Conservation (phyloP, 2,329 filamentous ascomycete genomes). For the Diaporthe destruens region DNA sequence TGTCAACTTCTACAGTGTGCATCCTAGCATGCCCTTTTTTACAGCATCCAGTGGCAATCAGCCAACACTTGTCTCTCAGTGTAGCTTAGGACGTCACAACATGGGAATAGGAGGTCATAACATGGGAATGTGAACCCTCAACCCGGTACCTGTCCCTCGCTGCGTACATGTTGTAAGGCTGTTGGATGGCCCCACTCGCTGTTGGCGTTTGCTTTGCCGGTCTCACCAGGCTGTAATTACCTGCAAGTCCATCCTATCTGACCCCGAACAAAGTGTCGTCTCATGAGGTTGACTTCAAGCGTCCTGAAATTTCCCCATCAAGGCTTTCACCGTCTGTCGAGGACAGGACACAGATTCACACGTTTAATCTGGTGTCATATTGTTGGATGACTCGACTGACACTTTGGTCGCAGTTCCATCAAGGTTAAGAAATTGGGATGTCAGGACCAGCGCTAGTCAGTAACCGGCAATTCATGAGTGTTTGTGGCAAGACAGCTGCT, state of each 20-base stretch:
- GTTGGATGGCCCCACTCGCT: rapidly evolving
- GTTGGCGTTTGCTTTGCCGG: background rate
- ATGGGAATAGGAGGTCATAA: too few species aligned
- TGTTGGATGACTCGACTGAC: constrained; percentile 4
- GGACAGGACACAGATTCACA: background rate
- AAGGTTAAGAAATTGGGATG: background rate
- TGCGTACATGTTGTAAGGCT: too few species aligned
- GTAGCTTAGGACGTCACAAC: too few species aligned
- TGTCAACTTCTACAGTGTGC: too few species aligned
- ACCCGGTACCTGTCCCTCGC: background rate
- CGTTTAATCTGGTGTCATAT: background rate
- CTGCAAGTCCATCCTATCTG: background rate
- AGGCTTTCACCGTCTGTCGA: background rate
- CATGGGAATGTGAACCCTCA: background rate
- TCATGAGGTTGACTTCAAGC: background rate
- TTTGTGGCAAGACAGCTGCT: background rate
- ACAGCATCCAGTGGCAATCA: background rate
- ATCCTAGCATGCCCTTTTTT: too few species aligned
- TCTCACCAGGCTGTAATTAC: too few species aligned
- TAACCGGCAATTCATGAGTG: background rate
- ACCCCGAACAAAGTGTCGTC: background rate
- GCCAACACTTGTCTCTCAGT: too few species aligned
- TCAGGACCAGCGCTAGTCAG: background rate
- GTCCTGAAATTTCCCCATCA: background rate
- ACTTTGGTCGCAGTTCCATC: background rate